Evolutionary conservation across 768 basidiomycete genomes (phyloP), one percentile per base, ranked within the genome.

Genomic region (Collybia mongolica): DNA sequence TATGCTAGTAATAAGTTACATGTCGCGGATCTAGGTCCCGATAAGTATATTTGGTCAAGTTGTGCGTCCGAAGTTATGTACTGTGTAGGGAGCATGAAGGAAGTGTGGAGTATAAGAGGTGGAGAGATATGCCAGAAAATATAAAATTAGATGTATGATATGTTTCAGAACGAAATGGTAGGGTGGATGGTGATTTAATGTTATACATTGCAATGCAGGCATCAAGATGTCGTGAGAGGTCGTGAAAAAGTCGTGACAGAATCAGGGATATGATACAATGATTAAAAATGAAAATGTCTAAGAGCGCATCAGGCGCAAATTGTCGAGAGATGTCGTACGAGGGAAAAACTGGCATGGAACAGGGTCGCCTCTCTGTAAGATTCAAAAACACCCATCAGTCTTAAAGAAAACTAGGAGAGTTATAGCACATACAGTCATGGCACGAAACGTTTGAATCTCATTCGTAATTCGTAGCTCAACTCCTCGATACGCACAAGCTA

Each of bases 401-500:
- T 36, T 28, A 12, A 12, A 38, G n/a, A 39, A 0, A 22, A 47
- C 20, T 14, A 26, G 49, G 5, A 60, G 47, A 47, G 56, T 54
- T 46, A 54, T 29, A 35, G 19, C 19, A 72, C 82, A 61, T 60
- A 84, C 81, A 50, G 72, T 62, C 58, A 78, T 61, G 39, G 69
- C 59, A 44, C 87, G 79, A 64, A 85, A 84, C 49, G 63, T 63
- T 51, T 69, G 65, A 37, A 87, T 68, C 58, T 85, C 78, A 41
- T 64, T 65, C 23, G 78, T 78, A 29, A 82, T 65, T 46, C 66
- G 65, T 55, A 88, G 62, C 23, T 77, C 76, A 39, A 88, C 71
- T 41, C 86, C 86, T 52, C 74, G 72, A 57, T 74, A 73, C 14
- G 82, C 84, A 64, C 88, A 90, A 3, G 77, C 78, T 56, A 85